Conservation (phyloP, 148 eudicot genomes). For the Spergularia marina region DNA sequence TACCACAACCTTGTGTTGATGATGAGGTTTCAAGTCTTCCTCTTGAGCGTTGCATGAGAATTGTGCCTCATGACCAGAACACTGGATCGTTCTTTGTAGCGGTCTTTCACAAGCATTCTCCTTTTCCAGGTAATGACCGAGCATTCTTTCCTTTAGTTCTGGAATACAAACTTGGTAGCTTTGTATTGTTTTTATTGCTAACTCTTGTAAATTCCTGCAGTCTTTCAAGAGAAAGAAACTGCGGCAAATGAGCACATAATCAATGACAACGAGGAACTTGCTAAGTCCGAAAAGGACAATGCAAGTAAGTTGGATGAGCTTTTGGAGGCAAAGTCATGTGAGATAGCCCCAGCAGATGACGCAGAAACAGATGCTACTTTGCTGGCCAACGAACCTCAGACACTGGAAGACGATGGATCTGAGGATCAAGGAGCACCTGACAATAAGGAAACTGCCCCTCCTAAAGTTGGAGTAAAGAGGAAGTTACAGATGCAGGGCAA, state of each 20-base stretch:
- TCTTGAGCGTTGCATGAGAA: constrained; percentile 91
- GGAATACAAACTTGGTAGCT: background rate
- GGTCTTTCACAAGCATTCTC: constrained; percentile 68
- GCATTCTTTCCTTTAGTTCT: background rate
- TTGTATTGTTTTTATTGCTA: too few relatives aligned
- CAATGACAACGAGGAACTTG: constrained; percentile 15
- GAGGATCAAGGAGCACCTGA: constrained; percentile 37
- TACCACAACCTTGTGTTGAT: constrained; percentile 30
- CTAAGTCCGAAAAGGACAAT: constrained; percentile 31
- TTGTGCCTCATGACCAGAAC: constrained; percentile 98
- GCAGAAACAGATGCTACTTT: constrained; percentile 38
- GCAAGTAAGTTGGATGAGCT: constrained; percentile 28
- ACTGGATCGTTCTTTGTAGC: constrained; percentile 96
- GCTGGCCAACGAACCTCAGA: constrained; percentile 36
- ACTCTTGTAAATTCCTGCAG: constrained; percentile 33
- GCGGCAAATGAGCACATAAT: constrained; percentile 20
- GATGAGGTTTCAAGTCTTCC: constrained; percentile 72
- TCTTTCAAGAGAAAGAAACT: constrained; percentile 37
- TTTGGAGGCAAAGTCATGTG: constrained; percentile 31
- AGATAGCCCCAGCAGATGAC: constrained; percentile 31
- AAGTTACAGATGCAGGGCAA: constrained; percentile 83
- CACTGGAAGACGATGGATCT: constrained; percentile 34
- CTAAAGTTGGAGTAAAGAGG: constrained; percentile 54
- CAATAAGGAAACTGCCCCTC: constrained; percentile 31
- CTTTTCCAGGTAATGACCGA: constrained; percentile 60